phyloP scores from a whole-genome alignment of 257 asterid species.

The Lithospermum erythrorhizon region DNA sequence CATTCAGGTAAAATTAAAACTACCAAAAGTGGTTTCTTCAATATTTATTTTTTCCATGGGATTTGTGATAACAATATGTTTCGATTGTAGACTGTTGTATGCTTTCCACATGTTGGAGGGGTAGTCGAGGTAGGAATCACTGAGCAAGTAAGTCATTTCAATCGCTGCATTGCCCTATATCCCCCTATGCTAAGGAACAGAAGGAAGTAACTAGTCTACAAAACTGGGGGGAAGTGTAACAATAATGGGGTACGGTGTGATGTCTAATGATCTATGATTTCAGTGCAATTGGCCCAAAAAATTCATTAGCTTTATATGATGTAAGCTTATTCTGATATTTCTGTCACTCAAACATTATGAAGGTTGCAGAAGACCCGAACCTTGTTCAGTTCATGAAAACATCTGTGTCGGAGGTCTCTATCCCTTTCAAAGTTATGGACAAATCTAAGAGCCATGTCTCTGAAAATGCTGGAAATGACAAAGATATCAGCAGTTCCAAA shows the following conservation, averaged over 20 bases:
- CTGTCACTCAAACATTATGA: constrained; percentile 2
- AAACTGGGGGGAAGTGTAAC: neutral
- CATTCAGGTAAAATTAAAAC: constrained; percentile 41
- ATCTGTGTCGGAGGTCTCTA: constrained; percentile 39
- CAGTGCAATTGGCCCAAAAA: neutral
- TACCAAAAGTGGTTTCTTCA: neutral
- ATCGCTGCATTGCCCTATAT: neutral
- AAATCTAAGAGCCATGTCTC: constrained; percentile 25
- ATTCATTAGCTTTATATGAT: neutral
- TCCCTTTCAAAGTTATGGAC: constrained; percentile 21
- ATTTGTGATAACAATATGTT: neutral
- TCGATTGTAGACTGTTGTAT: constrained; percentile 66
- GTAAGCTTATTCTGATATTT: neutral
- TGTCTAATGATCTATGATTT: neutral
- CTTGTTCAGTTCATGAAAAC: constrained; percentile 52
- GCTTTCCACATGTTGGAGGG: constrained; percentile 86
- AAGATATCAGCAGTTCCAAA: constrained; percentile 2
- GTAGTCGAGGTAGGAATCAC: constrained; percentile 79
- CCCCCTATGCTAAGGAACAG: neutral
- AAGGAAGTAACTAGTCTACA: neutral
- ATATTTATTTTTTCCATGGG: neutral
- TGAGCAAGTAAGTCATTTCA: constrained; percentile 42
- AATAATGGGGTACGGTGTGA: too few species aligned
- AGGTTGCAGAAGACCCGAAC: constrained; percentile 67
- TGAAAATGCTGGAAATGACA: constrained; percentile 11